Conservation (phyloP, 2,329 filamentous ascomycete genomes). For the Cladosporium sphaerospermum region DNA sequence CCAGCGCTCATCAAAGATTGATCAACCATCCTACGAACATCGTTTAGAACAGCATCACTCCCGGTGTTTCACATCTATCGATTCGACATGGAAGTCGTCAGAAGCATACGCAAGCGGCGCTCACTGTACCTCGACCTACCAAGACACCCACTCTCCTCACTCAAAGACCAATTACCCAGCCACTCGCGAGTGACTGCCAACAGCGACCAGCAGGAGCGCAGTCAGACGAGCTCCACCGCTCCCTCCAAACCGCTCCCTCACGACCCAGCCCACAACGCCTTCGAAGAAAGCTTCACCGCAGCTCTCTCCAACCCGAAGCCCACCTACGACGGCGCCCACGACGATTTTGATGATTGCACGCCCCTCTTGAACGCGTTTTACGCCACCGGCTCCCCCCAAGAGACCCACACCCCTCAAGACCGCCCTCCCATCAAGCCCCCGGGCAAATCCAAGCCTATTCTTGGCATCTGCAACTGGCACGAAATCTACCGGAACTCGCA, state of each 20-base stretch:
- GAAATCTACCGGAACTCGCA: constrained; percentile 17
- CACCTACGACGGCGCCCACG: not conserved
- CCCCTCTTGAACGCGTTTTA: constrained; percentile 1
- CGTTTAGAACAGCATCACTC: too few species aligned
- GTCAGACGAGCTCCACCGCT: too few species aligned
- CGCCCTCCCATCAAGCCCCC: not conserved
- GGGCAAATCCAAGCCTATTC: constrained; percentile 14
- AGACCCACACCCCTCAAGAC: too few species aligned
- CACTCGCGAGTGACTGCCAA: too few species aligned
- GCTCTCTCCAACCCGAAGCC: not conserved
- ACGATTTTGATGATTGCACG: not conserved
- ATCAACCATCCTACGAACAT: too few species aligned
- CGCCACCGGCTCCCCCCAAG: not conserved
- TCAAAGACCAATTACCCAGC: not conserved
- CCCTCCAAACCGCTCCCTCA: not conserved
- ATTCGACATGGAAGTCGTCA: not conserved
- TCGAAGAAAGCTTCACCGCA: constrained; percentile 9
- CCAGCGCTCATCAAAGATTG: too few species aligned
- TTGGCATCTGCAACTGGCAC: constrained; percentile 15
- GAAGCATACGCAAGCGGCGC: not conserved
- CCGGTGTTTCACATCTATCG: not conserved
- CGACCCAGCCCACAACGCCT: not conserved
- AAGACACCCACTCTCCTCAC: not conserved
- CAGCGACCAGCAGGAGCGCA: too few species aligned
- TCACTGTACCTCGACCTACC: not conserved